Base-by-base conservation (phyloP, 148 eudicot genomes). In the Dysphania ambrosioides region DNA sequence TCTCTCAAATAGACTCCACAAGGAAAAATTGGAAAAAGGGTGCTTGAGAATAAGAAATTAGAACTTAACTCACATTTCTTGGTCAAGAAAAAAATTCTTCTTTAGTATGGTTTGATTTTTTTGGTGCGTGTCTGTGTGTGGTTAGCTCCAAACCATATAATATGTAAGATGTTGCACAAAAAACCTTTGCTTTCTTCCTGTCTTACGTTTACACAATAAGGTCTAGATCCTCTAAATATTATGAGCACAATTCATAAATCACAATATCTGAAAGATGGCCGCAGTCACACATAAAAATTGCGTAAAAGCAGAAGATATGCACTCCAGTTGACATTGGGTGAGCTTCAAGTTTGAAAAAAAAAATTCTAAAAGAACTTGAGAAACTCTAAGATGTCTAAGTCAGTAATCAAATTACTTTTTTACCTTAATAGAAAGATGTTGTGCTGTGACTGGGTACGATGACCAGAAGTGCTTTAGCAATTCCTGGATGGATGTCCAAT, bases 391-490 rank as follows among this genome's bases (percentile, higher is more conserved):
- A n/a, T n/a, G n/a, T n/a, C n/a, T n/a, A 6, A 44, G 30, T 3
- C 40, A 64, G 23, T 19, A 66, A 71, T 38, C n/a, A 73, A 42
- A 8, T 69, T 16, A n/a, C n/a, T 29, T 31, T 44, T 76, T 62
- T 82, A 95, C 98, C 97, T 95, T 95, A 31, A 70, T 66, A 77
- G 75, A 76, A 51, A 95, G 89, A 83, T 86, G 85, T 56, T 88
- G 66, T 31, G 96, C 85, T 79, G 91, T 92, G 51, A 92, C 85
- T 38, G 98, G 98, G 79, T 95, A 95, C 44, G 98, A 92, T 72
- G 98, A 90, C 98, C 98, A 95, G 71, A 92, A 95, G 82, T 95
- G 98, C 81, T 95, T 95, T 57, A 95, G 77, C 82, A 95, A 78
- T 82, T 95, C 98, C 85, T 95, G 97, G 76, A 95, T 89, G 18